Conservation (phyloP, 164 flowering plant species). For the Annona squamosa region DNA sequence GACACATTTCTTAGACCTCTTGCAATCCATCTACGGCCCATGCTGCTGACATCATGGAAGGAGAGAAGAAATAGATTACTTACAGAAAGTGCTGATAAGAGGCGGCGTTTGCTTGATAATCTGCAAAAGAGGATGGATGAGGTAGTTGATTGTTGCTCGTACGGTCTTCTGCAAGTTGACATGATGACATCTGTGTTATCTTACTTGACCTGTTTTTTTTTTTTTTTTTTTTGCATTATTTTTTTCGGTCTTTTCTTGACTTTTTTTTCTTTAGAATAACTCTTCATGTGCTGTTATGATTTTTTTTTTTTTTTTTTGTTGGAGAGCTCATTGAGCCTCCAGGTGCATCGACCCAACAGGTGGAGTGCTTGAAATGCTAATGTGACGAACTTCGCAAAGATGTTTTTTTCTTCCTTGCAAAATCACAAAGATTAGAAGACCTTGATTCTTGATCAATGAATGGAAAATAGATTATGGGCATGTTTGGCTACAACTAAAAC, state of each 20-base stretch:
- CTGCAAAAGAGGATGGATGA: slow-evolving; percentile 82
- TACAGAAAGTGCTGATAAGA: slow-evolving; percentile 67
- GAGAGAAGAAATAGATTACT: slow-evolving; percentile 66
- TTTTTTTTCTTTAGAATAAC: too few relatives aligned
- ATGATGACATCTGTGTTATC: not conserved
- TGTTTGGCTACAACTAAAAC: too few relatives aligned
- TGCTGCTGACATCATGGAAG: slow-evolving; percentile 63
- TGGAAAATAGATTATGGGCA: not conserved
- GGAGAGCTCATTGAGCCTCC: not conserved
- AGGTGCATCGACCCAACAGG: not conserved
- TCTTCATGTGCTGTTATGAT: too few relatives aligned
- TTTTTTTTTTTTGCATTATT: not conserved
- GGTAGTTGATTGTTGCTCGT: slow-evolving; percentile 28
- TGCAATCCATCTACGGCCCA: slow-evolving; percentile 69
- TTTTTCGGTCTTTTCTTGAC: not conserved
- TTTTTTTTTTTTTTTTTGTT: too few relatives aligned
- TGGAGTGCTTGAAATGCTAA: not conserved
- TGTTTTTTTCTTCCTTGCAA: not conserved
- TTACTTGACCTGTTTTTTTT: not conserved
- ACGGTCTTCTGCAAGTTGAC: not conserved
- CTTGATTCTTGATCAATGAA: not conserved
- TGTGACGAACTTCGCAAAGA: not conserved
- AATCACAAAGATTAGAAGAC: not conserved
- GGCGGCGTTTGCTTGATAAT: slow-evolving; percentile 58
- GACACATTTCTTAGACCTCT: slow-evolving; percentile 46